Evolutionary conservation across 2,329 filamentous ascomycete species (phyloP).

Genomic region (Aspergillus japonicus): DNA sequence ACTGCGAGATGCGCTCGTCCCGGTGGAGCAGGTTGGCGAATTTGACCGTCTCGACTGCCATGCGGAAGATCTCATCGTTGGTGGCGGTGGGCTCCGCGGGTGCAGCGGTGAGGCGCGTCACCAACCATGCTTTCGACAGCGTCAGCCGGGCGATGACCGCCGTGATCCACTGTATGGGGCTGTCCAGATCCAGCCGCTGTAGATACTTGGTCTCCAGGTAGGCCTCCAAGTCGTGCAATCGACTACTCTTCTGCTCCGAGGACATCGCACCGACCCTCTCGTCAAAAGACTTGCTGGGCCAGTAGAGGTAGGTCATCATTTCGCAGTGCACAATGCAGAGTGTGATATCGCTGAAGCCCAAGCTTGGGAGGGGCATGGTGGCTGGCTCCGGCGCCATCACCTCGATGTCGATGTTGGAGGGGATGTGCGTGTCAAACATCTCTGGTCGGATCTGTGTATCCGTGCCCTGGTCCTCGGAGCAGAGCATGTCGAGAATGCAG

Average conservation of each 20-base stretch:
- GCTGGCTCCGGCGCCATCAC: slow-evolving; percentile 20
- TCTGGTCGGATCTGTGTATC: slow-evolving; percentile 25
- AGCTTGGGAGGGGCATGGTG: slow-evolving; percentile 4
- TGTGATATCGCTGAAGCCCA: slow-evolving; percentile 27
- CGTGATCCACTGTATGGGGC: slow-evolving; percentile 59
- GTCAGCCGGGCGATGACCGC: slow-evolving; percentile 64
- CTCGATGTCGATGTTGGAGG: slow-evolving; percentile 26
- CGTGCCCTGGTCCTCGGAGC: slow-evolving; percentile 27
- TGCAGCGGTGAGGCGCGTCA: slow-evolving; percentile 13
- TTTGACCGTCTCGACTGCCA: slow-evolving; percentile 66
- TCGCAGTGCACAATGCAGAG: slow-evolving; percentile 22
- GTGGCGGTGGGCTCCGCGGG: slow-evolving; percentile 1
- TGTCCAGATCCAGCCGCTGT: slow-evolving; percentile 37
- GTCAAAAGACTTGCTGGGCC: slow-evolving; percentile 7
- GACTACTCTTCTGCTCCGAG: not conserved
- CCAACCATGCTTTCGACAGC: slow-evolving; percentile 66
- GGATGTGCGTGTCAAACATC: slow-evolving; percentile 26
- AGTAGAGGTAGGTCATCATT: slow-evolving; percentile 16
- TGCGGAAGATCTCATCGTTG: slow-evolving; percentile 61
- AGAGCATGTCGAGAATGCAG: slow-evolving; percentile 28
- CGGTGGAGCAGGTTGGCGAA: slow-evolving; percentile 61
- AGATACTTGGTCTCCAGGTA: slow-evolving; percentile 23
- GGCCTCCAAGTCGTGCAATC: slow-evolving; percentile 22
- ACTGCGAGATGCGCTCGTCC: slow-evolving; percentile 54
- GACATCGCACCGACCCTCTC: not conserved